phyloP scores from a whole-genome alignment of 2,329 filamentous ascomycete species.

The Paecilomyces sp. region DNA sequence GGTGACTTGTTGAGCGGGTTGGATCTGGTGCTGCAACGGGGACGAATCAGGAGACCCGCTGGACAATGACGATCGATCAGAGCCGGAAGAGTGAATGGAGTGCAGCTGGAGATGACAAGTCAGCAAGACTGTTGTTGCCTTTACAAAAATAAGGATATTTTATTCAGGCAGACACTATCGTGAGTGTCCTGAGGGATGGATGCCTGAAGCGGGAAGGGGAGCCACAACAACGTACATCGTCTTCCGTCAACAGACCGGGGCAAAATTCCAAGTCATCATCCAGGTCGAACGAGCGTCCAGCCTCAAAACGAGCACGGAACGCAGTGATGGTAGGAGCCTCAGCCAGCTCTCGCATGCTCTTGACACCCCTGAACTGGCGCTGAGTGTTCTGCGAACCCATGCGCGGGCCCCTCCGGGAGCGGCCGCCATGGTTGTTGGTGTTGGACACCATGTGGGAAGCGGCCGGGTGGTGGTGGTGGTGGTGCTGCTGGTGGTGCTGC shows the following conservation, averaged over 20 bases:
- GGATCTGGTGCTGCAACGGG: slow-evolving; percentile 75
- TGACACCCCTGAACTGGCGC: slow-evolving; percentile 77
- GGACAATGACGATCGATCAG: slow-evolving; percentile 89
- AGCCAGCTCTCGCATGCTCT: slow-evolving; percentile 77
- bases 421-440: slow-evolving; percentile 71
- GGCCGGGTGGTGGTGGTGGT: slow-evolving; percentile 45
- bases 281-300: slow-evolving; percentile 85
- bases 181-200: not conserved
- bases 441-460: slow-evolving; percentile 43
- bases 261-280: slow-evolving; percentile 97
- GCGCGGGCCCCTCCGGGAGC: slow-evolving; percentile 76
- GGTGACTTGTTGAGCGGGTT: slow-evolving; percentile 65
- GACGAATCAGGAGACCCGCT: slow-evolving; percentile 91
- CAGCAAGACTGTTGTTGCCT: slow-evolving; percentile 4
- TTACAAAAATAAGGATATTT: slow-evolving; percentile 6
- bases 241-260: slow-evolving; percentile 84
- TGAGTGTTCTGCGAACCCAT: slow-evolving; percentile 75
- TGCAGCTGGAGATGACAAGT: slow-evolving; percentile 55
- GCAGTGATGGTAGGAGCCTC: slow-evolving; percentile 68
- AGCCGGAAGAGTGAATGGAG: slow-evolving; percentile 81
- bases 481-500: slow-evolving; percentile 34
- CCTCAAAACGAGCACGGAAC: slow-evolving; percentile 84
- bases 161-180: not conserved
- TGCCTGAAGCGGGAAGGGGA: slow-evolving; percentile 2
- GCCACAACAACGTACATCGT: slow-evolving; percentile 58